Conservation (phyloP, 768 basidiomycete species). For the Leccinum subgranulosum region DNA sequence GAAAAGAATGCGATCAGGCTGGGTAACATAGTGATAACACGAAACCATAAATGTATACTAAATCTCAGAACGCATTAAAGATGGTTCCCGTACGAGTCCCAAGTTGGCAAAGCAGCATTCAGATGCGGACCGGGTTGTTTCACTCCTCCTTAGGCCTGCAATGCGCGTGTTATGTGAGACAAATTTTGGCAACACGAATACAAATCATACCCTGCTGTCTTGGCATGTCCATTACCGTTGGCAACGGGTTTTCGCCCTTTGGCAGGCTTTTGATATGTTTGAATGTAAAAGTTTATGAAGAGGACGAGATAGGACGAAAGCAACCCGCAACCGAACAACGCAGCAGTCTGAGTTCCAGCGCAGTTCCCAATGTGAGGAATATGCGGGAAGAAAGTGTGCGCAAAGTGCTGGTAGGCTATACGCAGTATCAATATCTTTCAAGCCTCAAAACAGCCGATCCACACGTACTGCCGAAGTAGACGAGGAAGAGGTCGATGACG, state of each 20-base stretch:
- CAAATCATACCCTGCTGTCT: slow-evolving; percentile 31
- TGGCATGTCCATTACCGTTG: slow-evolving; percentile 47
- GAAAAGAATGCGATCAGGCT: slow-evolving; percentile 10
- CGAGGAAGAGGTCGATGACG: slow-evolving; percentile 82
- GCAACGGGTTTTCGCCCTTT: slow-evolving; percentile 31
- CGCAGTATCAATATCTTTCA: slow-evolving; percentile 6
- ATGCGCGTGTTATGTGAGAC: slow-evolving; percentile 1
- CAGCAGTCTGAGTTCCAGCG: slow-evolving; percentile 85
- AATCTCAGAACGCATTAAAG: slow-evolving; percentile 13
- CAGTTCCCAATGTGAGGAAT: slow-evolving; percentile 81
- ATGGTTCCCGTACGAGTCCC: background rate
- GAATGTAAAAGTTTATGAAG: slow-evolving; percentile 94
- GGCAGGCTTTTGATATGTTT: slow-evolving; percentile 72
- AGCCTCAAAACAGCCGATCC: background rate
- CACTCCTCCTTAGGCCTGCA: slow-evolving; percentile 36
- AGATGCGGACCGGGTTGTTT: background rate
- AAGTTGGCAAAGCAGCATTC: background rate
- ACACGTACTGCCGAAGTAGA: slow-evolving; percentile 92
- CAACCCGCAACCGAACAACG: slow-evolving; percentile 83
- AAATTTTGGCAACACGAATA: background rate
- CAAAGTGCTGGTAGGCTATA: slow-evolving; percentile 79
- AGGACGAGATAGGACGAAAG: slow-evolving; percentile 89
- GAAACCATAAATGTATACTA: slow-evolving; percentile 14
- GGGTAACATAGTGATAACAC: slow-evolving; percentile 14
- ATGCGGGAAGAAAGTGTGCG: slow-evolving; percentile 53